Evolutionary conservation across 208 protist species (phyloP).

Genomic region (Trypanosoma theileri): DNA sequence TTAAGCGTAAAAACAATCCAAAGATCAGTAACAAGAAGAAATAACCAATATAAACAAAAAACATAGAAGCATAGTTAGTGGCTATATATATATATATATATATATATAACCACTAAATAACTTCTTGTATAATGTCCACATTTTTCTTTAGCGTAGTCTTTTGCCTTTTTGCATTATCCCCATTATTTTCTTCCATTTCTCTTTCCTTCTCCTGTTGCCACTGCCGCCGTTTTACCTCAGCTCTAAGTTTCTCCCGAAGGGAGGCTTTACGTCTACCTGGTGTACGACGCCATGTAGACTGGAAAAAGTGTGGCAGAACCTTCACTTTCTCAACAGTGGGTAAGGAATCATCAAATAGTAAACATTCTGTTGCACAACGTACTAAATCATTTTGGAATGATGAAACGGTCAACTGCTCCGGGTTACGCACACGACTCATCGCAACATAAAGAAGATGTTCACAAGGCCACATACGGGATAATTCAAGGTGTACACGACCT

Average conservation of each 20-base stretch:
- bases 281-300: slow-evolving; percentile 57
- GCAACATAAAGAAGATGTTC: slow-evolving; percentile 88
- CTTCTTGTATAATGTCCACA: no score
- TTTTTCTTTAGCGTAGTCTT: no score
- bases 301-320: slow-evolving; percentile 58
- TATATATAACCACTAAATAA: no score
- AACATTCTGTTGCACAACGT: slow-evolving; percentile 57
- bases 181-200: no score
- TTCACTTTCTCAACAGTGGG: slow-evolving; percentile 43
- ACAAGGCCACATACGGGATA: slow-evolving; percentile 88
- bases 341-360: slow-evolving; percentile 80
- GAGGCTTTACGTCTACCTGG: slow-evolving; percentile 50
- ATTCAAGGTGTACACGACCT: slow-evolving; percentile 81
- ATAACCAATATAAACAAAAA: no score
- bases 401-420: slow-evolving; percentile 77
- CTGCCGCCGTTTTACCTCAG: background rate
- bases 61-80: no score
- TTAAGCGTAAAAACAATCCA: no score
- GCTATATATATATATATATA: no score
- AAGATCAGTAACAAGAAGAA: no score
- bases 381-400: slow-evolving; percentile 61
- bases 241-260: slow-evolving; percentile 29
- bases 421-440: slow-evolving; percentile 85
- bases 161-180: no score
- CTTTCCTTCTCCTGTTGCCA: slow-evolving; percentile 22